A percentile compares a stretch with the other conserved stretches of the same genome.
phyloP scores from a whole-genome alignment of 2,329 filamentous ascomycete species.

The Diaporthe eres region DNA sequence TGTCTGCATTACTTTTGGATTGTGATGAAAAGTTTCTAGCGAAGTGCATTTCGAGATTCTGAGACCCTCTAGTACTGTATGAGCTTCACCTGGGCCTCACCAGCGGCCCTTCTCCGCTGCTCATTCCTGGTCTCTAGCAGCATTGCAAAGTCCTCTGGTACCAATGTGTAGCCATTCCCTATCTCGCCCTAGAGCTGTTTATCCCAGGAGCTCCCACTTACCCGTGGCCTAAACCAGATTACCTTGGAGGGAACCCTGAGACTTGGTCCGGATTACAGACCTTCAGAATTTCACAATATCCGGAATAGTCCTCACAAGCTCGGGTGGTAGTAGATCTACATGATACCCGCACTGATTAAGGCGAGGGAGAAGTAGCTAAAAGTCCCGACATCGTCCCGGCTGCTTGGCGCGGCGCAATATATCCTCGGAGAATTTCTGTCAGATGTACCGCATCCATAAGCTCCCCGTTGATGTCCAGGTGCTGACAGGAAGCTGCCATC shows the following conservation, averaged over 20 bases:
- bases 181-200: not conserved
- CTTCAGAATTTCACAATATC: not conserved
- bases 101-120: not conserved
- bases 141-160: too few relatives aligned
- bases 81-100: not conserved
- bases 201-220: not conserved
- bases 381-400: constrained; percentile 83
- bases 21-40: not conserved
- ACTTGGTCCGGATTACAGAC: not conserved
- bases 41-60: not conserved
- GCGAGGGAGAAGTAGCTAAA: constrained; percentile 77
- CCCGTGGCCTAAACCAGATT: not conserved
- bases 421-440: constrained; percentile 86
- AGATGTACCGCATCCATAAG: constrained; percentile 84
- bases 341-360: constrained; percentile 83
- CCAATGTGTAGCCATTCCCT: not conserved
- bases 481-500: constrained; percentile 79
- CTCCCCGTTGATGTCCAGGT: constrained; percentile 86
- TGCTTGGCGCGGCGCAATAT: constrained; percentile 82
- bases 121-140: not conserved
- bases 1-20: not conserved
- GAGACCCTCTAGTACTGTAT: not conserved
- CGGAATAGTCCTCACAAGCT: not conserved
- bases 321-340: constrained; percentile 50
- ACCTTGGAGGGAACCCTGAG: constrained; percentile 1